Percentiles rank a stretch among this genome's conserved stretches.
These are phyloP conservation scores for Artomyces pyxidatus DNA, from an alignment of 768 basidiomycete species.

Conservation along the genomic window DNA sequence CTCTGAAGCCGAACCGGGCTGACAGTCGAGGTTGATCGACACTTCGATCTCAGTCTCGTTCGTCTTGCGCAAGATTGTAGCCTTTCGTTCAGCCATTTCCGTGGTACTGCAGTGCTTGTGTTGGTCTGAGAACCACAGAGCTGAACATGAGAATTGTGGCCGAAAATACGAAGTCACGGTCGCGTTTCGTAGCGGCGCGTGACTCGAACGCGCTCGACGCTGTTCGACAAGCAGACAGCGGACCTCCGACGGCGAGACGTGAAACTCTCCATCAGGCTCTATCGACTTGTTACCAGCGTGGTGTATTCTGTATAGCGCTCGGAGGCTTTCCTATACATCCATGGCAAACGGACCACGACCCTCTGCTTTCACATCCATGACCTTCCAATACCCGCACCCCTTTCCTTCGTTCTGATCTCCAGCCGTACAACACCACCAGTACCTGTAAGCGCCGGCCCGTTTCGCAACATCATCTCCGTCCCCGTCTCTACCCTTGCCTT, in stretches of 20 bases:
- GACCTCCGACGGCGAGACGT: no score
- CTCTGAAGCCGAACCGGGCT: constrained; percentile 46
- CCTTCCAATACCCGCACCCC: constrained; percentile 68
- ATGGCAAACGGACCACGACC: constrained; percentile 45
- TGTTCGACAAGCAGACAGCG: no score
- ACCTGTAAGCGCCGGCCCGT: constrained; percentile 36
- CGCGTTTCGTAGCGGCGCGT: no score
- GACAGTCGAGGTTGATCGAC: constrained; percentile 71
- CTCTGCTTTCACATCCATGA: constrained; percentile 63
- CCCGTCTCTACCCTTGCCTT: constrained; percentile 5
- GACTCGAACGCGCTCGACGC: no score
- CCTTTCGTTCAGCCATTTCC: constrained; percentile 47
- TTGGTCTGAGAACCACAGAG: no score
- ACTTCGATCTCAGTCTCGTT: constrained; percentile 90
- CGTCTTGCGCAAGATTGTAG: constrained; percentile 74
- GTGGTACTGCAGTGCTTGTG: no score
- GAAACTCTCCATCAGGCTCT: no score
- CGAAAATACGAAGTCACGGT: no score
- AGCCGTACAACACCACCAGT: constrained; percentile 80
- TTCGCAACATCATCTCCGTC: not conserved
- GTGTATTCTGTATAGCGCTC: no score
- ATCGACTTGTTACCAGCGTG: no score
- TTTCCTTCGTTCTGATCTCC: constrained; percentile 81
- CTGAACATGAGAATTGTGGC: no score
- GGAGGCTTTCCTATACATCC: no score